phyloP scores from a whole-genome alignment of 495 filamentous ascomycete species.

The Elaphomyces granulatus region DNA sequence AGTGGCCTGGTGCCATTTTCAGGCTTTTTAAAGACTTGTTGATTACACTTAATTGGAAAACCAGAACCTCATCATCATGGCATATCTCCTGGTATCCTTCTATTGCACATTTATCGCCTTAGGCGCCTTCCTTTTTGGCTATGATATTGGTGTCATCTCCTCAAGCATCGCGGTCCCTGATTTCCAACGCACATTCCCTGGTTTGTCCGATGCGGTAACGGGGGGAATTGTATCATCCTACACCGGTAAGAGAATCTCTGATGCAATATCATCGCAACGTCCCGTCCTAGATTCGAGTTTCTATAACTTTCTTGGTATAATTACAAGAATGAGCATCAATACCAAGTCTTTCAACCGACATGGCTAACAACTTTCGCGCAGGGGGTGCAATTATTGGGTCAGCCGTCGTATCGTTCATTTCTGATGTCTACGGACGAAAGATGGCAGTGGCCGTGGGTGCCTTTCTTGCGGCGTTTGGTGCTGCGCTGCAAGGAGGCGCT shows the following conservation, averaged over 20 bases:
- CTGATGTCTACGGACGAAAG: slow-evolving; percentile 31
- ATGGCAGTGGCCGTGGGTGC: slow-evolving; percentile 36
- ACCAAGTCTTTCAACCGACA: too few species aligned
- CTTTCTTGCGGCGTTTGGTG: slow-evolving; percentile 30
- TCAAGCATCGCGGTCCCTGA: slow-evolving; percentile 29
- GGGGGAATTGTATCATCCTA: slow-evolving; percentile 40
- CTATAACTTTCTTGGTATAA: too few species aligned
- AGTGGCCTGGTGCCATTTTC: too few species aligned
- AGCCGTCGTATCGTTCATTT: slow-evolving; percentile 29
- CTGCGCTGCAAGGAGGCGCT: slow-evolving; percentile 36
- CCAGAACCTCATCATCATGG: too few species aligned
- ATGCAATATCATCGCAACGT: too few species aligned
- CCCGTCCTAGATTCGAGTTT: too few species aligned
- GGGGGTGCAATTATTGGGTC: slow-evolving; percentile 36
- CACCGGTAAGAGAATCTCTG: slow-evolving; percentile 12
- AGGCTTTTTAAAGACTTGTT: too few species aligned
- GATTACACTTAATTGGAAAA: too few species aligned
- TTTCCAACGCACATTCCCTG: slow-evolving; percentile 26
- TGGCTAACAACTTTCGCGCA: background rate
- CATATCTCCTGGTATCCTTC: background rate
- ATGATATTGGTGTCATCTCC: slow-evolving; percentile 27
- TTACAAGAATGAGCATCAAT: too few species aligned
- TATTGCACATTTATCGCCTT: background rate
- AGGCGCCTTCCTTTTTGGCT: slow-evolving; percentile 17
- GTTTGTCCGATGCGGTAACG: slow-evolving; percentile 25